Percentiles rank a stretch among this genome's conserved stretches.
Conservation (phyloP, 2,329 filamentous ascomycete genomes). For the Epichloe uncinata region DNA sequence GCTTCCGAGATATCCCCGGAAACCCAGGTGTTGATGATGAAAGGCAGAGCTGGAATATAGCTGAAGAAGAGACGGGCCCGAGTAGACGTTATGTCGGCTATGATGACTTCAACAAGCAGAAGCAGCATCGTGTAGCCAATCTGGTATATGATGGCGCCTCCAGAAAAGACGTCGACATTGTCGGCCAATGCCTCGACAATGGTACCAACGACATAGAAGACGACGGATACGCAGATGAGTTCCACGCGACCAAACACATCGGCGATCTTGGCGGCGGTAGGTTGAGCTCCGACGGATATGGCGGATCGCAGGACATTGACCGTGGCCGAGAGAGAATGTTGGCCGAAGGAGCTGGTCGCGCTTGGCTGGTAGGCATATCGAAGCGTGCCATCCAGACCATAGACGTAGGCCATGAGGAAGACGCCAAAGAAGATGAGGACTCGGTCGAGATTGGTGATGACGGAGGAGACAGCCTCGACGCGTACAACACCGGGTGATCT, state of each 20-base stretch:
- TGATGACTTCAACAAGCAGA: conserved; percentile 50
- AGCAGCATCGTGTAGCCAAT: conserved; percentile 46
- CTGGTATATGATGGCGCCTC: conserved; percentile 51
- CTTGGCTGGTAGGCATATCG: conserved; percentile 41
- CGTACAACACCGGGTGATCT: conserved; percentile 43
- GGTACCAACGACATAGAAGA: conserved; percentile 35
- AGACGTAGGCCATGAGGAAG: conserved; percentile 51
- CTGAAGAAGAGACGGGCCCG: conserved; percentile 50
- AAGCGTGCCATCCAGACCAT: conserved; percentile 45
- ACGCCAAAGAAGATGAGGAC: conserved; percentile 45
- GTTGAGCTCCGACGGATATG: conserved; percentile 44
- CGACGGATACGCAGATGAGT: conserved; percentile 40
- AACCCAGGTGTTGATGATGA: conserved; percentile 52
- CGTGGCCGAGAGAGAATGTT: conserved; percentile 43
- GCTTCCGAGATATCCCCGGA: conserved; percentile 42
- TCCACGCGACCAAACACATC: conserved; percentile 52
- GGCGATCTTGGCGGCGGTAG: conserved; percentile 50
- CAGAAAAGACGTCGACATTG: conserved; percentile 31
- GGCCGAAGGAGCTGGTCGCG: conserved; percentile 35
- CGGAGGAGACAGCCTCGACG: conserved; percentile 40
- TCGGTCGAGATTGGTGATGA: conserved; percentile 39
- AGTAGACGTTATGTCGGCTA: conserved; percentile 53
- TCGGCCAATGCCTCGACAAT: conserved; percentile 50
- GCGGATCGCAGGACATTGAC: conserved; percentile 44
- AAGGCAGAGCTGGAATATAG: conserved; percentile 45